These are phyloP conservation scores for Chlamydomonas urium DNA, from an alignment of 139 green algal genomes.

Conservation along the genomic window DNA sequence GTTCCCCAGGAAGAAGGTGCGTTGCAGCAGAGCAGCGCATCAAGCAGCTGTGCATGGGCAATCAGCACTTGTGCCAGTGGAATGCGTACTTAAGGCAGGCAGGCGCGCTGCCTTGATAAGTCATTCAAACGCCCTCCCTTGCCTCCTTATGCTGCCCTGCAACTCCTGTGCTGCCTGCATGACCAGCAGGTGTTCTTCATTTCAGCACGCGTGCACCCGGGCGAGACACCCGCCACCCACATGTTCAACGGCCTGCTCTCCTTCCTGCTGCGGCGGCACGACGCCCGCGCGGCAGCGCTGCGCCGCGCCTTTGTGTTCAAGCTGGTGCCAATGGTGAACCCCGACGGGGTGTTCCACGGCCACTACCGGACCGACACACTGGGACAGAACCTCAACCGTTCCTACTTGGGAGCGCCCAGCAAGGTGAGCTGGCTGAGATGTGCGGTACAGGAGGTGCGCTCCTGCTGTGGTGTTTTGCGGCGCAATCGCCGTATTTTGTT, in stretches of 20 bases:
- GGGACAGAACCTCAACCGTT: slow-evolving; percentile 63
- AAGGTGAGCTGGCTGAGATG: slow-evolving; percentile 10
- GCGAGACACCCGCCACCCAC: slow-evolving; percentile 59
- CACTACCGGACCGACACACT: slow-evolving; percentile 56
- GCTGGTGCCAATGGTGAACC: slow-evolving; percentile 61
- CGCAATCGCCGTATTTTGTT: too few relatives aligned
- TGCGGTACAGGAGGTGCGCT: neutral
- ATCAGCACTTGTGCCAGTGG: neutral
- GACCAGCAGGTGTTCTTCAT: slow-evolving; percentile 51
- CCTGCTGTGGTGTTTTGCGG: too few relatives aligned
- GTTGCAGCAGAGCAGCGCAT: neutral
- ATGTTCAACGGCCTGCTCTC: slow-evolving; percentile 60
- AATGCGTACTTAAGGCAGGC: neutral
- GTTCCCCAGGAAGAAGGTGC: slow-evolving; percentile 21
- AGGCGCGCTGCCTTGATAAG: neutral
- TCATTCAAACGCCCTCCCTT: neutral
- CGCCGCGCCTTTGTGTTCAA: slow-evolving; percentile 59
- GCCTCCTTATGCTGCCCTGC: neutral
- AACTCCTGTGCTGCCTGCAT: neutral
- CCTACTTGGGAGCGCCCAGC: slow-evolving; percentile 38
- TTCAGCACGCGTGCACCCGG: slow-evolving; percentile 60
- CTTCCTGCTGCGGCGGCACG: slow-evolving; percentile 49
- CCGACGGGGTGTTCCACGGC: slow-evolving; percentile 53
- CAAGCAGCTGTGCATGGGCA: too few relatives aligned
- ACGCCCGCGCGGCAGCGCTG: slow-evolving; percentile 42